Evolutionary conservation across 257 asterid genomes (phyloP), one percentile per base, ranked within the genome.

Genomic region (Rhazya stricta): DNA sequence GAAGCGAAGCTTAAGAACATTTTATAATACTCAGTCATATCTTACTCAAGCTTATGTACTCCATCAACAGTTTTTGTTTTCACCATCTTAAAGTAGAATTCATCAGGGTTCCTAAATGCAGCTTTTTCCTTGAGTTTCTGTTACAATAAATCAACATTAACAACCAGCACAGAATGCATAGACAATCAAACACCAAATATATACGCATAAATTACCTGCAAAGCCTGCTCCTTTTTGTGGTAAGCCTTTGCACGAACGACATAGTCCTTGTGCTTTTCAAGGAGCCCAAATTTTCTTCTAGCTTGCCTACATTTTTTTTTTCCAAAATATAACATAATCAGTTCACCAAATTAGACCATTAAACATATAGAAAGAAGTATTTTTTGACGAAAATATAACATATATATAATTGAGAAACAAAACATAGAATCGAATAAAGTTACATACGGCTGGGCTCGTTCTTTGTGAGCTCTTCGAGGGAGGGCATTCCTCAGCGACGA

Each of bases 81-180:
- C 56, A 86, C 71, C 98, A 94, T 94, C 87, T 81, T 83, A 81
- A 94, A 94, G 80, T 91, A 84, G 82, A 94, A 94, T 79, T 94
- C 97, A 86, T 94, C 98, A 0, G 97, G 98, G 76, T 94, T 94
- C 84, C 89, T 89, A 73, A 82, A 86, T 15, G 96, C 93, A 0
- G 98, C 97, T 65, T 89, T 91, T 77, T 89, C 98, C 85, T 85
- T 94, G 71, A 91, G 97, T 89, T 88, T 94, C 98, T 91, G 91
- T 72, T 63, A 74, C 21, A 61, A 23, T 65, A 78, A 78, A 53
- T 18, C 60, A 70, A 37, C 36, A 72, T 63, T 32, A 42, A 4
- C 15, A 27, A 1, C 61, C 48, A 27, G 13, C 57, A 56, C 2
- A 65, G 34, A 3, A 12, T 15, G 3, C 58, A 51, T 51, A 62